phyloP scores from a whole-genome alignment of 1,139 yeast species.

The Taiozyma sp. region DNA sequence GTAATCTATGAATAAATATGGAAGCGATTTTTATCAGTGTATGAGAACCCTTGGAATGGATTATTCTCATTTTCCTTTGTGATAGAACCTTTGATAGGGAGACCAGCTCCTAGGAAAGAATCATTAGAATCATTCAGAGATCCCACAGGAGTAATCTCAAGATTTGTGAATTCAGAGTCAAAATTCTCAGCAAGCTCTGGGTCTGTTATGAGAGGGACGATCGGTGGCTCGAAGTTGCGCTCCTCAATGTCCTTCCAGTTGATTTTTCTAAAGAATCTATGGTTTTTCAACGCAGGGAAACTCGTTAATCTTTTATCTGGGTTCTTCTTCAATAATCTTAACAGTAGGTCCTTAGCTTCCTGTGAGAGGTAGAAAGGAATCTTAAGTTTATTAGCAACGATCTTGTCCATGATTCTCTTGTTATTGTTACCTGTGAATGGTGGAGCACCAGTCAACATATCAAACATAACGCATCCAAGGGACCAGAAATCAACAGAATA shows the following conservation, averaged over 20 bases:
- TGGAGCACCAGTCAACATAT: constrained; percentile 85
- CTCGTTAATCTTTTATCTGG: constrained; percentile 68
- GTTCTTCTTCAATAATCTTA: constrained; percentile 68
- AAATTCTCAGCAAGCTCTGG: constrained; percentile 90
- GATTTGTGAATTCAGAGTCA: constrained; percentile 81
- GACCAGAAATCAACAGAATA: constrained; percentile 97
- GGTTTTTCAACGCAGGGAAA: constrained; percentile 51
- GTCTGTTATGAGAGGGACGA: constrained; percentile 78
- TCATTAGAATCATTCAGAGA: constrained; percentile 14
- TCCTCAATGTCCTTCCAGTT: constrained; percentile 65
- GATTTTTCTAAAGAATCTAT: constrained; percentile 73
- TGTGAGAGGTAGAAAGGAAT: constrained; percentile 77
- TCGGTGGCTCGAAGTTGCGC: constrained; percentile 59
- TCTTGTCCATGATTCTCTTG: constrained; percentile 75
- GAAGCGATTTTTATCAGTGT: constrained; percentile 28
- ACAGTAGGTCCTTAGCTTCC: constrained; percentile 80
- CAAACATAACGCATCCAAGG: constrained; percentile 83
- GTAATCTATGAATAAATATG: constrained; percentile 21
- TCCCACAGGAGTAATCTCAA: constrained; percentile 34
- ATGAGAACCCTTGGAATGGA: constrained; percentile 31
- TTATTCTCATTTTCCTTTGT: constrained; percentile 7
- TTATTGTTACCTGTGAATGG: constrained; percentile 92
- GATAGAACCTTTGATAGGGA: constrained; percentile 5
- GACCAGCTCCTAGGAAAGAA: constrained; percentile 7
- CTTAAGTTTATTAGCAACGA: constrained; percentile 65